Base-by-base conservation (phyloP, 441 rosid genomes). In the Erodium chrysanthum region DNA sequence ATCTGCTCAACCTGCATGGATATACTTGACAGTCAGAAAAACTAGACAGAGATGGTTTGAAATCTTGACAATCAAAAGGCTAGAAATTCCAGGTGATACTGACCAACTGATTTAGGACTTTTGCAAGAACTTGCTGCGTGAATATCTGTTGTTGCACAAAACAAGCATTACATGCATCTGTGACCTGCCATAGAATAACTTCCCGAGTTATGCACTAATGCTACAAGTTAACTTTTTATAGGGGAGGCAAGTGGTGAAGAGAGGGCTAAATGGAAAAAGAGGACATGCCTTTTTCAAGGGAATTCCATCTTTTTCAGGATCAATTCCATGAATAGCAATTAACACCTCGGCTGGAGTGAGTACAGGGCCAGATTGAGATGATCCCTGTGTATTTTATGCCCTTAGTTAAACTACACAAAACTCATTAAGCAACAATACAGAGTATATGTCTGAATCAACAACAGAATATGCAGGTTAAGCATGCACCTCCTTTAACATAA, bases 21-120 rank as follows among this genome's bases (percentile, higher is more conserved):
- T 59, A 81, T 68, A 68, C 33, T 69, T 65, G 61, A 50, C 54
- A 72, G 65, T 75, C 1, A 37, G 54, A 59, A 50, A 70, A 67
- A 65, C 63, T 42, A 74, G 71, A 67, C 18, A 56, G 52, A 69
- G 63, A 66, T 29, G 50, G 6, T 29, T 58, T 33, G 68, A 66
- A 73, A 44, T 58, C 29, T 68, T 71, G 42, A 46, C 25, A 17
- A 68, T 33, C 50, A 31, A 73, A 37, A 37, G 62, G 40, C 58
- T 42, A 54, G 31, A 66, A 56, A 6, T 65, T 50, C 66, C 70
- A 75, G 60, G 52, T 71, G 70, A 68, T 70, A 81, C 85, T 70
- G 58, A 95, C 99, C 99, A 95, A 79, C 70, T 95, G 99, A 86
- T 95, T 92, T 83, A 95, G 79, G 76, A 92, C 99, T 72, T 94